Percentiles rank a stretch among this genome's conserved stretches.
Conservation (phyloP, 805 yeast species). For the Dipodascus geniculatus region DNA sequence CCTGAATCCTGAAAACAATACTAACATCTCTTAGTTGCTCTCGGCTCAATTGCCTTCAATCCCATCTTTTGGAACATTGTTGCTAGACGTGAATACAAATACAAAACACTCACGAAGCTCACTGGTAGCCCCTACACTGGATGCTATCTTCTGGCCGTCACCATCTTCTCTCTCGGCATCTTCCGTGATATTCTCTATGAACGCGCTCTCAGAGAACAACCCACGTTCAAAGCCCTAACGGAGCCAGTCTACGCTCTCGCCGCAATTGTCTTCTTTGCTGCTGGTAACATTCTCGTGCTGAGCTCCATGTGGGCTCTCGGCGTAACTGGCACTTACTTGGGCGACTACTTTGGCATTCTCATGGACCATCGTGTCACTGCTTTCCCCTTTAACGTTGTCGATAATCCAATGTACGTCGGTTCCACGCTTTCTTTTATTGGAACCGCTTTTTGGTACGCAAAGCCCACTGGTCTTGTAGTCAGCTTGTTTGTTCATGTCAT, state of each 20-base stretch:
- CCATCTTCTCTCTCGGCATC: constrained; percentile 79
- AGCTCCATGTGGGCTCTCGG: constrained; percentile 89
- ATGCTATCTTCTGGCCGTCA: constrained; percentile 71
- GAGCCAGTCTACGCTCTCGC: constrained; percentile 30
- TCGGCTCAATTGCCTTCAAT: constrained; percentile 70
- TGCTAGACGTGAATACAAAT: constrained; percentile 76
- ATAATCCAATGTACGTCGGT: constrained; percentile 97
- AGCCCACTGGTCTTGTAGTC: constrained; percentile 77
- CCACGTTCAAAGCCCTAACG: constrained; percentile 43
- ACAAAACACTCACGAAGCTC: constrained; percentile 62
- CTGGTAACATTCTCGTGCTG: constrained; percentile 73
- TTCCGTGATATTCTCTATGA: constrained; percentile 65
- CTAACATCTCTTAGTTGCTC: constrained; percentile 28
- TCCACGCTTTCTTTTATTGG: constrained; percentile 84
- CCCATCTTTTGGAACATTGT: constrained; percentile 93
- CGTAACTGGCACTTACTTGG: constrained; percentile 90
- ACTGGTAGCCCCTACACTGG: constrained; percentile 57
- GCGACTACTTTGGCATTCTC: constrained; percentile 93
- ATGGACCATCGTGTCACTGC: constrained; percentile 83
- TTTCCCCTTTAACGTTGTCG: constrained; percentile 84
- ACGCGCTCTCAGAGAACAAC: constrained; percentile 60
- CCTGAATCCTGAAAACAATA: too few species aligned
- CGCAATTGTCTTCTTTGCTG: constrained; percentile 44
- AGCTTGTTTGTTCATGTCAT: constrained; percentile 63
- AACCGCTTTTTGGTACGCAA: constrained; percentile 75